Base-by-base conservation (phyloP, 805 yeast species). In the Candida sithepensis region DNA sequence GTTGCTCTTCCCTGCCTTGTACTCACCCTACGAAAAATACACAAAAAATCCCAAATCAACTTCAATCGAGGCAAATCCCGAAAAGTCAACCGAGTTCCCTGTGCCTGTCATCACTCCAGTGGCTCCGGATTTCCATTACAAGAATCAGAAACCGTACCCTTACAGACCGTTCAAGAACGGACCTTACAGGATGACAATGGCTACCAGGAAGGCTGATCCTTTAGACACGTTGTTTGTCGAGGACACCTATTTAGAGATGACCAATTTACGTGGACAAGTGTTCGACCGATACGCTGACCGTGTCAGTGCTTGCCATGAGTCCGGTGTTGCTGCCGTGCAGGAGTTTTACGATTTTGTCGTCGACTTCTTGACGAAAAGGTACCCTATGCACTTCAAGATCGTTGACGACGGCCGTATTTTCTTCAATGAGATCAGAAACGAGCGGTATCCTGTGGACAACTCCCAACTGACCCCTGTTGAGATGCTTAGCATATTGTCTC, bases 181-280 rank as follows among this genome's bases (percentile, higher is more conserved):
- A 1, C 64, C 58, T 14, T 78, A 83, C 55, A 75, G 73, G 51
- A 65, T 85, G 64, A 83, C 84, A 2, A 77, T 85, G 84, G 85
- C 84, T 1, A 71, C 84, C 43, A 68, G 73, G 49, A 69, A 73
- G 57, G 57, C 73, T 38, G 64, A 70, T 32, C 61, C 81, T 2
- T 72, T 74, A 37, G 83, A 84, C 36, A 78, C 84, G 78, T 67
- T 87, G 19, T 65, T 79, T 30, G 62, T 87, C 2, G 94, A 87
- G 48, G 66, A 81, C 39, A 77, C 85, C 0, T 85, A 85, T 58
- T 56, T 71, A 44, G 63, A 70, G 3, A 65, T 70, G 39, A 74
- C 79, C 5, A 66, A 66, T 16, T 53, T 74, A 28, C 68, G 79
- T 45, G 56, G 62, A 45, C 62, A 63, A 49, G 62, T 68, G 44